These are phyloP conservation scores for Lecanosticta acicola DNA, from an alignment of 2,329 filamentous ascomycete genomes.

Conservation along the genomic window DNA sequence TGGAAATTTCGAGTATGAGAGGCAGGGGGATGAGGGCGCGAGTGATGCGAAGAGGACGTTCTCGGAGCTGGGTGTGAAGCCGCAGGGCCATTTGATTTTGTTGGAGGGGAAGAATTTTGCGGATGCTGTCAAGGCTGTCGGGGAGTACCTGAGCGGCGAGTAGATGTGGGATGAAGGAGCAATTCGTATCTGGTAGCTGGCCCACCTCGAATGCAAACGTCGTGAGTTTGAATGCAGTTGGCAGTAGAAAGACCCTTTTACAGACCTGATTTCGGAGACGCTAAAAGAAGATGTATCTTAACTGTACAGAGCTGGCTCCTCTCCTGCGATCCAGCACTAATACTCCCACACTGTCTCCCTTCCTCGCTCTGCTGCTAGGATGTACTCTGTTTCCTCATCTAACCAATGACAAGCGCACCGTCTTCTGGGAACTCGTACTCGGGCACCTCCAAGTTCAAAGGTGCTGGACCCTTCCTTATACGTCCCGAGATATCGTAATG, in stretches of 20 bases:
- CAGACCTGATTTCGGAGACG: slow-evolving; percentile 7
- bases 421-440: slow-evolving; percentile 90
- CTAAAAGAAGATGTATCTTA: slow-evolving; percentile 13
- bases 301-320: slow-evolving; percentile 11
- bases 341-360: not conserved
- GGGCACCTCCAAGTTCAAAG: slow-evolving; percentile 94
- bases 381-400: slow-evolving; percentile 41
- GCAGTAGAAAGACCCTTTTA: slow-evolving; percentile 2
- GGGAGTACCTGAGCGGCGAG: slow-evolving; percentile 57
- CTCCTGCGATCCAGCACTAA: slow-evolving; percentile 1
- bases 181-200: not conserved
- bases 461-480: slow-evolving; percentile 94
- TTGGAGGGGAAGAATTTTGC: slow-evolving; percentile 76
- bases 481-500: slow-evolving; percentile 99
- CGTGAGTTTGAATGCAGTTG: too few relatives aligned
- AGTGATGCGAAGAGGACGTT: slow-evolving; percentile 93
- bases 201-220: too few relatives aligned
- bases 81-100: slow-evolving; percentile 77
- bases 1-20: slow-evolving; percentile 71
- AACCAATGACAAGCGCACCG: slow-evolving; percentile 86
- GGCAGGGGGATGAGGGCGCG: slow-evolving; percentile 67
- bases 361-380: not conserved
- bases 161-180: not conserved
- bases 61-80: slow-evolving; percentile 83
- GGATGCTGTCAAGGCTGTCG: slow-evolving; percentile 67